Conservation (phyloP, 352 stramenopile species). For the Pythium guiyangense region DNA sequence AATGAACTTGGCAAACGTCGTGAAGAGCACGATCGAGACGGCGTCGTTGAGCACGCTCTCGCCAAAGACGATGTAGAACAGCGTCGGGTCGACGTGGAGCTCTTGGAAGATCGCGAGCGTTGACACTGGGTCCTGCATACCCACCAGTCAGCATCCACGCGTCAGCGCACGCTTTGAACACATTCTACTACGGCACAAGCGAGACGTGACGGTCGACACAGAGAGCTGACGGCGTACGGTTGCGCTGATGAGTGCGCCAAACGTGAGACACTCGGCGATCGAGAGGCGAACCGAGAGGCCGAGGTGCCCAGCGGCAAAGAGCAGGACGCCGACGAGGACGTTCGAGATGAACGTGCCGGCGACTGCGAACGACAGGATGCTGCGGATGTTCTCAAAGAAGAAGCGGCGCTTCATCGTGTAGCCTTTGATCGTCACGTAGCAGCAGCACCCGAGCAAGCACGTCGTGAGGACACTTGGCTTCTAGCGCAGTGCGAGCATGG, state of each 20-base stretch:
- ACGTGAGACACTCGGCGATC: constrained; percentile 87
- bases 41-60: constrained; percentile 94
- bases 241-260: constrained; percentile 90
- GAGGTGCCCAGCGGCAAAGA: constrained; percentile 66
- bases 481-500: too few species aligned
- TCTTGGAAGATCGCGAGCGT: constrained; percentile 91
- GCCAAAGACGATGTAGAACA: constrained; percentile 95
- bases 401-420: constrained; percentile 90
- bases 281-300: constrained; percentile 64
- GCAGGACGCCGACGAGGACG: constrained; percentile 72
- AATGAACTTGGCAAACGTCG: constrained; percentile 91
- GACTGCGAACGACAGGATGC: constrained; percentile 89
- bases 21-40: constrained; percentile 91
- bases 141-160: not conserved
- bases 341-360: constrained; percentile 89
- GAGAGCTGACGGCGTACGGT: too few species aligned
- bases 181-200: too few species aligned
- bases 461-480: too few species aligned
- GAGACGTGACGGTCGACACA: too few species aligned
- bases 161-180: too few species aligned
- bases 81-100: constrained; percentile 81
- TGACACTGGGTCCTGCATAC: constrained; percentile 87
- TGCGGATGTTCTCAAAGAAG: constrained; percentile 89
- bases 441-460: too few species aligned
- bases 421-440: constrained; percentile 6